Base-by-base conservation (phyloP, 2,329 filamentous ascomycete species). In the Neonectria neomacrospora region DNA sequence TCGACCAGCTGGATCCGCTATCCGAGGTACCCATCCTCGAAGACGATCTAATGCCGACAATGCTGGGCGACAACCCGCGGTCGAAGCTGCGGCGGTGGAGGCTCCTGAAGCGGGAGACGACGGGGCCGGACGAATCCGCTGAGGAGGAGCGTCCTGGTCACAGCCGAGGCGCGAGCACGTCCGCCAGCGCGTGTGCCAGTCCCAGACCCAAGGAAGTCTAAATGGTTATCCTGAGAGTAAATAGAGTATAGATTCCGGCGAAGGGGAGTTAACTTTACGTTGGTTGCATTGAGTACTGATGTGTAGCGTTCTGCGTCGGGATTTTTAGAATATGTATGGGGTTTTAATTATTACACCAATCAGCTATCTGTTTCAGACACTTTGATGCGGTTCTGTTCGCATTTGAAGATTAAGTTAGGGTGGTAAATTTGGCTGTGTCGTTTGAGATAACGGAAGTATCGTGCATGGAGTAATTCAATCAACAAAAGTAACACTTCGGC, bases 1-100 rank as follows among this genome's bases (percentile, higher is more conserved):
- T 77, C 9, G 76, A 74, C 26, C 67, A 73, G 55, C 65, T 77
- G 5, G 75, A 77, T 37, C 73, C 72, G 0, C 60, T 77, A 5
- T 71, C 72, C 18, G 74, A 75, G 23, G 71, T 76, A 34, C 71
- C 71, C 1, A 69, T 76, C 11, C 56, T 75, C 22, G 73, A 76
- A 47, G 72, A 71, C 47, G 74, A 76, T 42, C 55, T 71, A 8
- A 70, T 74, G 51, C 65, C 73, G 2, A 72, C 67, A 6, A 66
- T 70, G 47, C 65, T 68, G 22, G 71, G 66, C 2, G 72, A 70
- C 2, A 67, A 72, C 23, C 58, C 64, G 9, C 41, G 63, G 11
- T 64, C 53, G 18, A 64, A 60, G 61, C 47, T 64, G 20, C 45
- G 56, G 12, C 47, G 56, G 2, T 61, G 61, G 61, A 56, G 57